Evolutionary conservation across 148 eudicot species (phyloP).

Genomic region (Cornus kousa): DNA sequence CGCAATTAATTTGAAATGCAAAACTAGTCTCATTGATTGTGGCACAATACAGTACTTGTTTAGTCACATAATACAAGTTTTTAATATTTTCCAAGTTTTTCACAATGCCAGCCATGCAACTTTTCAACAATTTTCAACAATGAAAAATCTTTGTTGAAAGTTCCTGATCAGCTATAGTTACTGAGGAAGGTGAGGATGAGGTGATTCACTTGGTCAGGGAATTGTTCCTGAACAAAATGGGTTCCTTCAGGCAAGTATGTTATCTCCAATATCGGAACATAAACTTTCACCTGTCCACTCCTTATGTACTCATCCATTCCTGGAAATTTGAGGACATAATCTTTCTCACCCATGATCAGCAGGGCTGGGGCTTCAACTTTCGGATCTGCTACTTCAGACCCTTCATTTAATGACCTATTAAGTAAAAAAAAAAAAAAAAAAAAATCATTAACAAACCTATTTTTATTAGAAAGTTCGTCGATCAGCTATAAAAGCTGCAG

Average conservation of each 20-base stretch:
- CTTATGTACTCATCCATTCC: conserved; percentile 38
- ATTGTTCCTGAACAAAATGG: conserved; percentile 50
- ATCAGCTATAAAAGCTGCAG: too few species aligned
- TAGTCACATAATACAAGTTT: neutral
- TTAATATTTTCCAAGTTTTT: neutral
- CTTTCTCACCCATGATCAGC: conserved; percentile 36
- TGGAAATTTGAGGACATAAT: conserved; percentile 35
- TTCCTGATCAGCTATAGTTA: too few species aligned
- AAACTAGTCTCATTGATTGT: too few species aligned
- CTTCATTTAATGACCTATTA: too few species aligned
- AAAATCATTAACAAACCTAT: too few species aligned
- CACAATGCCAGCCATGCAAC: too few species aligned
- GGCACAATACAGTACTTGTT: too few species aligned
- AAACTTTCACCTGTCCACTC: conserved; percentile 28
- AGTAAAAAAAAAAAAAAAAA: too few species aligned
- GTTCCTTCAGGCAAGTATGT: conserved; percentile 31
- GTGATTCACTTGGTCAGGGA: conserved; percentile 36
- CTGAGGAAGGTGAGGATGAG: conserved; percentile 32
- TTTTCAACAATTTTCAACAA: too few species aligned
- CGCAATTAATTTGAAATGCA: too few species aligned
- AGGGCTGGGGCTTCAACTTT: conserved; percentile 34
- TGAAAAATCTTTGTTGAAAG: neutral
- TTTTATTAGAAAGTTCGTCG: too few species aligned
- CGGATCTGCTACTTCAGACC: conserved; percentile 14
- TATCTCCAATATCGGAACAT: conserved; percentile 37